Evolutionary conservation across 169 alveolate genomes (phyloP).

Genomic region (Plasmodium cynomolgi): DNA sequence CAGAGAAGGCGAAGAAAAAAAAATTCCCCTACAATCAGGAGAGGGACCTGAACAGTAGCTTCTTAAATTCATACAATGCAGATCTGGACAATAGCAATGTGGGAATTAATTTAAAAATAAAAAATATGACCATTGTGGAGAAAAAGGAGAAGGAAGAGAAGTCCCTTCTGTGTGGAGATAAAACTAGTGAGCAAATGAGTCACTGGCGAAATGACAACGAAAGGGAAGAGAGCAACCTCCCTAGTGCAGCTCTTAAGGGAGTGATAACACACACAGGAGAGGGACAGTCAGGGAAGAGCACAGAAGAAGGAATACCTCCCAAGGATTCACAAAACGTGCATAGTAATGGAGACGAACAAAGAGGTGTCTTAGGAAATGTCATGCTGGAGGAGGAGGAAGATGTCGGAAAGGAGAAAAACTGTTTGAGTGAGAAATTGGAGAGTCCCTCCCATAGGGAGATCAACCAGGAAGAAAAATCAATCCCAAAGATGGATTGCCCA

Average conservation of each 20-base stretch:
- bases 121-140: slow-evolving; percentile 27
- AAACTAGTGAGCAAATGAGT: not conserved
- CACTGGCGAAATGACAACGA: not conserved
- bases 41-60: slow-evolving; percentile 34
- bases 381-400: not conserved
- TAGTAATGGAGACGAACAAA: not conserved
- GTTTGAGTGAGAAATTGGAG: not conserved
- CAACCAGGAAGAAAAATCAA: not conserved
- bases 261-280: not conserved
- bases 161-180: not conserved
- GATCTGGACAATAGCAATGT: slow-evolving; percentile 63
- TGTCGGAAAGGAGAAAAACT: not conserved
- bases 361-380: not conserved
- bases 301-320: not conserved
- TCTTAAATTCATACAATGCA: slow-evolving; percentile 38
- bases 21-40: slow-evolving; percentile 1
- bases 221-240: not conserved
- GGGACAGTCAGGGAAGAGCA: not conserved
- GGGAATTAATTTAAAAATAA: slow-evolving; percentile 53
- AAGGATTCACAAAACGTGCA: not conserved
- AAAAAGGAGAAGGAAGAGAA: not conserved
- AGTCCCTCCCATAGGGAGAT: not conserved
- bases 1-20: slow-evolving; percentile 45
- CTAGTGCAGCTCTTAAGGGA: not conserved
- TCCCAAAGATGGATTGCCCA: not conserved